Evolutionary conservation across 1,284 basidiomycete genomes (phyloP).

Genomic region (Pyrrhoderma noxium): DNA sequence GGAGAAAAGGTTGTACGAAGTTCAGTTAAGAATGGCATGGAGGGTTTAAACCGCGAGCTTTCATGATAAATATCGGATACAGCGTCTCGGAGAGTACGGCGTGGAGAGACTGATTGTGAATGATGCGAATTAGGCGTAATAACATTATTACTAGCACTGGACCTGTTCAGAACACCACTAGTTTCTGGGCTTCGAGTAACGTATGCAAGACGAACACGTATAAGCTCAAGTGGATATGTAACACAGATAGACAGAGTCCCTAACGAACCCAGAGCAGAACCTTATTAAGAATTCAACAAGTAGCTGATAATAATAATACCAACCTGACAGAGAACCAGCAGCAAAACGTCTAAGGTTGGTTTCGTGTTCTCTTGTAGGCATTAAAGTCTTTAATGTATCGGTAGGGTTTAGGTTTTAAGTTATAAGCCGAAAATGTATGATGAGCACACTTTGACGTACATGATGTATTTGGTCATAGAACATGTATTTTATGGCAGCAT

Average conservation of each 20-base stretch:
- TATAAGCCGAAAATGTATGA: neutral
- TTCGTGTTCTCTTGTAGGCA: constrained; percentile 76
- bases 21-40: constrained; percentile 19
- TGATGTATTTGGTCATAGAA: constrained; percentile 86
- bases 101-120: constrained; percentile 19
- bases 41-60: constrained; percentile 31
- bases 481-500: constrained; percentile 98
- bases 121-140: constrained; percentile 11
- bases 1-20: neutral
- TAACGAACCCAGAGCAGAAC: constrained; percentile 25
- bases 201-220: constrained; percentile 93
- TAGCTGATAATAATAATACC: neutral
- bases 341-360: constrained; percentile 81
- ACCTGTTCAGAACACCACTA: neutral
- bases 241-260: constrained; percentile 84
- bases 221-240: constrained; percentile 93
- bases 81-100: constrained; percentile 50
- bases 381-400: constrained; percentile 46
- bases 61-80: constrained; percentile 69
- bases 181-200: constrained; percentile 46
- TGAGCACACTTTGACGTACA: no score
- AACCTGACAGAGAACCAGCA: constrained; percentile 86
- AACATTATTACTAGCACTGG: no score
- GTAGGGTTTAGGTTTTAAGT: neutral
- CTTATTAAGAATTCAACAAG: neutral